Percentiles rank a stretch among this genome's conserved stretches.
These are phyloP conservation scores for Mortierella sp. DNA, from an alignment of 371 early-diverging fungal species.

Conservation along the genomic window DNA sequence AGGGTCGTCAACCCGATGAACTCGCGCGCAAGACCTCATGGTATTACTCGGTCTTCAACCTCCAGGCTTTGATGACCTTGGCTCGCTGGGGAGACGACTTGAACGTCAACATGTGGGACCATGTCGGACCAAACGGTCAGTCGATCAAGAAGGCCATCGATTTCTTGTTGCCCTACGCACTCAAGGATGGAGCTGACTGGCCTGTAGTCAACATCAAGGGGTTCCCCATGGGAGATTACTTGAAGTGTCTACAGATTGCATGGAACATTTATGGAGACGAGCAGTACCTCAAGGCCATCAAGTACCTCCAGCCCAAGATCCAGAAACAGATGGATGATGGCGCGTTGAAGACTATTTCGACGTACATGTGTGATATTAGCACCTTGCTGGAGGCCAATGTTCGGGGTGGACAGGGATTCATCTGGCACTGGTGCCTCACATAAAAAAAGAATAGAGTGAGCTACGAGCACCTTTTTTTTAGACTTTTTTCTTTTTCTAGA, in stretches of 20 bases:
- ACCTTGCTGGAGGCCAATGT: slow-evolving; percentile 37
- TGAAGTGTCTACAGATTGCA: slow-evolving; percentile 62
- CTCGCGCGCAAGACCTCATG: slow-evolving; percentile 59
- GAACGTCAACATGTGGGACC: slow-evolving; percentile 58
- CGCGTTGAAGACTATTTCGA: slow-evolving; percentile 38
- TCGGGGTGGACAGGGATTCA: slow-evolving; percentile 53
- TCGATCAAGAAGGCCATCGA: slow-evolving; percentile 63
- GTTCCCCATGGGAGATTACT: slow-evolving; percentile 47
- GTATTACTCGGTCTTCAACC: slow-evolving; percentile 63
- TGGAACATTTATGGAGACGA: slow-evolving; percentile 62
- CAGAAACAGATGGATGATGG: slow-evolving; percentile 29
- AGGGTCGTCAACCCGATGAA: slow-evolving; percentile 61
- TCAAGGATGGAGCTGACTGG: slow-evolving; percentile 61
- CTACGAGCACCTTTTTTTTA: not conserved
- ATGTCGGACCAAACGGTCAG: slow-evolving; percentile 58
- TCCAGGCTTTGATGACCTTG: slow-evolving; percentile 60
- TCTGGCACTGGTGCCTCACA: slow-evolving; percentile 57
- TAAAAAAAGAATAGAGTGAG: slow-evolving; percentile 9
- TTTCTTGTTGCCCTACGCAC: slow-evolving; percentile 63
- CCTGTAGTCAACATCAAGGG: slow-evolving; percentile 55
- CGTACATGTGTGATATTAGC: slow-evolving; percentile 48
- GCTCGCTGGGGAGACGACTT: slow-evolving; percentile 54
- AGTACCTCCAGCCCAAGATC: slow-evolving; percentile 31
- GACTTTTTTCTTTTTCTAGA: not conserved
- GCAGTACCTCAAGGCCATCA: slow-evolving; percentile 42